Percentiles rank a stretch among this genome's conserved stretches.
phyloP scores from a whole-genome alignment of 768 basidiomycete species.

The Lactarius quietus region DNA sequence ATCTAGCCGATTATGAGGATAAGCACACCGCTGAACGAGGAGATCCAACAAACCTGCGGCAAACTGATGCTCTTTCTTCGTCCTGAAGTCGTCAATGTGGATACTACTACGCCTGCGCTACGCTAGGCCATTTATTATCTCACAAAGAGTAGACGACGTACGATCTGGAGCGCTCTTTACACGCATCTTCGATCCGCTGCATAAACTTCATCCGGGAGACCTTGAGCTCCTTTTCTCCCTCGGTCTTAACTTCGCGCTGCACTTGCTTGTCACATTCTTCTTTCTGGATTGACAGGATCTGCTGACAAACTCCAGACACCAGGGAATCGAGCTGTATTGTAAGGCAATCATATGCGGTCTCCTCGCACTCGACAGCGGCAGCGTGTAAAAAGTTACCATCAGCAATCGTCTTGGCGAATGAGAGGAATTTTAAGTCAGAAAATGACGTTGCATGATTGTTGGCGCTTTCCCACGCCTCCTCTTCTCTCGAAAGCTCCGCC shows the following conservation, averaged over 20 bases:
- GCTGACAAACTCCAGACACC: neutral
- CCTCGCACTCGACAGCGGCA: neutral
- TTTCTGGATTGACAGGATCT: slow-evolving; percentile 5
- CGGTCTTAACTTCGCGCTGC: neutral
- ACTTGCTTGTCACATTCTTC: slow-evolving; percentile 4
- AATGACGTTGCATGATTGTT: neutral
- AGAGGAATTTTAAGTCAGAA: slow-evolving; percentile 5
- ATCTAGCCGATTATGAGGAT: neutral
- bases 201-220: neutral
- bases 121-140: neutral
- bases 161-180: neutral
- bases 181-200: neutral
- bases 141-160: neutral
- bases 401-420: neutral
- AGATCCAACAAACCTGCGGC: neutral
- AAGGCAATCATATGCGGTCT: neutral
- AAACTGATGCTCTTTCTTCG: neutral
- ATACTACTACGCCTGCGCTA: neutral
- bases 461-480: neutral
- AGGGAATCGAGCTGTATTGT: neutral
- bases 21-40: neutral
- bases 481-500: neutral
- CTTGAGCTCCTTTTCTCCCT: neutral
- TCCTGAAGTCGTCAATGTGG: neutral
- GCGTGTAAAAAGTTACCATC: neutral